Evolutionary conservation across 129 eudicot species (phyloP).

Genomic region (Oenanthe sinensis): DNA sequence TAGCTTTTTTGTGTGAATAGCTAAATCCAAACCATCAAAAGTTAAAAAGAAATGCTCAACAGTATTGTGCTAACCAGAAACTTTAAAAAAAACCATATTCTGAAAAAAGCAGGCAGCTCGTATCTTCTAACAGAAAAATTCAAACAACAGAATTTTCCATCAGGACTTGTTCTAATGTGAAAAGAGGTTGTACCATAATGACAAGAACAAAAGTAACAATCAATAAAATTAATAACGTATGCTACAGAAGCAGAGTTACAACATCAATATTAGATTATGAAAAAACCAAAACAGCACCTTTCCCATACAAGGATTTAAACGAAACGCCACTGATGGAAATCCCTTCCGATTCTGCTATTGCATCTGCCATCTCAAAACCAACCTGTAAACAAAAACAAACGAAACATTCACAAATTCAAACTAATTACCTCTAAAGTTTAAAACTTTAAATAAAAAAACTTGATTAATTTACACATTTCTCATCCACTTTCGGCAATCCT

Average conservation of each 20-base stretch:
- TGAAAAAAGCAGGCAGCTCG: background rate
- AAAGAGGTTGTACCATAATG: too few relatives aligned
- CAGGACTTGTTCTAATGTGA: background rate
- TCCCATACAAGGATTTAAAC: slow-evolving; percentile 75
- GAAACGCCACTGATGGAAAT: slow-evolving; percentile 60
- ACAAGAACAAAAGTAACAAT: background rate
- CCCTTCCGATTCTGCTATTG: slow-evolving; percentile 84
- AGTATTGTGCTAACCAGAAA: background rate
- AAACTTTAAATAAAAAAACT: background rate
- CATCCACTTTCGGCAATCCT: too few relatives aligned
- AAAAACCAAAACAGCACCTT: slow-evolving; percentile 35
- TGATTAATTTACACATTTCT: too few relatives aligned
- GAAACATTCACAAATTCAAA: background rate
- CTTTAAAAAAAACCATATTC: background rate
- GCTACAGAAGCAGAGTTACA: background rate
- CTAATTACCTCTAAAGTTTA: background rate
- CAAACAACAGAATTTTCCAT: background rate
- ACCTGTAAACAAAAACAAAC: slow-evolving; percentile 35
- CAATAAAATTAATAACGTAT: too few relatives aligned
- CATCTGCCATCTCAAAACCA: slow-evolving; percentile 92
- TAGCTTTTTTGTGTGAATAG: background rate
- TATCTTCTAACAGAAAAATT: too few relatives aligned
- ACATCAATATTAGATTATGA: background rate
- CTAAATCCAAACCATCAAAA: background rate
- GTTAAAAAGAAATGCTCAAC: too few relatives aligned